These are phyloP conservation scores for Cercospora beticola DNA, from an alignment of 2,329 filamentous ascomycete species.

Conservation along the genomic window DNA sequence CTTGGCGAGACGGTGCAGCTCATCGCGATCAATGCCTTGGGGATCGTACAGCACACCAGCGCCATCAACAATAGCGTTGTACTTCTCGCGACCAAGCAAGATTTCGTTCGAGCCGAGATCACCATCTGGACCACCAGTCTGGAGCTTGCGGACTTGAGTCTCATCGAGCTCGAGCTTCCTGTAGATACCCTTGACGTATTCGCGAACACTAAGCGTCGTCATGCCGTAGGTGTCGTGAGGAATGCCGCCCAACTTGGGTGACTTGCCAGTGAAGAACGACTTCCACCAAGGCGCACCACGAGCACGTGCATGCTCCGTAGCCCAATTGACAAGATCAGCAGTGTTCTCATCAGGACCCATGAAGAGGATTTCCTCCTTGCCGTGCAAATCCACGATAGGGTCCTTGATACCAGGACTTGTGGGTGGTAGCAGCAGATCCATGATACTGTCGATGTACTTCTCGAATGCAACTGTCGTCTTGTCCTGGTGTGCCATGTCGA, in stretches of 20 bases:
- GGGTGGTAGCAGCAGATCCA: conserved; percentile 88
- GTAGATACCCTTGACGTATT: conserved; percentile 96
- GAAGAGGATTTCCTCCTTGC: conserved; percentile 95
- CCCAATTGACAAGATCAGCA: conserved; percentile 95
- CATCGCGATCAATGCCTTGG: conserved; percentile 78
- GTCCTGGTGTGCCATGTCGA: conserved; percentile 92
- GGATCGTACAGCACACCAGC: conserved; percentile 93
- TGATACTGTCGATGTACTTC: conserved; percentile 98
- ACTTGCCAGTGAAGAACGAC: conserved; percentile 99
- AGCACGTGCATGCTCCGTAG: conserved; percentile 86
- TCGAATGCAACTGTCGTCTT: conserved; percentile 91
- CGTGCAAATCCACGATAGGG: conserved; percentile 91
- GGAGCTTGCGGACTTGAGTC: conserved; percentile 82
- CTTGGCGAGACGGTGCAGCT: conserved; percentile 82
- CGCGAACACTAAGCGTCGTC: conserved; percentile 93
- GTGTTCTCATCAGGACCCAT: conserved; percentile 99
- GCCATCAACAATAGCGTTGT: conserved; percentile 92
- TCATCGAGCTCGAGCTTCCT: conserved; percentile 91
- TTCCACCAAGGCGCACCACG: conserved; percentile 98
- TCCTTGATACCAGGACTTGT: conserved; percentile 97
- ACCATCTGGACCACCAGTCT: conserved; percentile 95
- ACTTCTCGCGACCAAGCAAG: conserved; percentile 90
- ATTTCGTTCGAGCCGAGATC: conserved; percentile 98
- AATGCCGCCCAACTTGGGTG: conserved; percentile 90
- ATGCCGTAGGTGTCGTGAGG: conserved; percentile 96